Evolutionary conservation across 768 basidiomycete species (phyloP).

Genomic region (Termitomyces sp.): DNA sequence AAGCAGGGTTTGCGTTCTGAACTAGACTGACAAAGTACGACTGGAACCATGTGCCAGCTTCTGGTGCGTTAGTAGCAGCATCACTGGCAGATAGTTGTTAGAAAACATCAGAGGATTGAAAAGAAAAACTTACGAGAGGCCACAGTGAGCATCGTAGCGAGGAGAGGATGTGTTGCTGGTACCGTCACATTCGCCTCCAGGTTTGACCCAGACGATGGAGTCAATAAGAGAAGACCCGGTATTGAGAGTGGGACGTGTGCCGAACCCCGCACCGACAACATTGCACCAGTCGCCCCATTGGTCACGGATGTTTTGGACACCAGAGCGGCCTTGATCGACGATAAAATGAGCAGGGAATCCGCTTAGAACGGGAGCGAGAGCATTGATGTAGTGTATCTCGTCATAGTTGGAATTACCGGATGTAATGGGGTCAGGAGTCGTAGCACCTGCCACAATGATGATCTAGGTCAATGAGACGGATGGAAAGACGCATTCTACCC

Average conservation of each 20-base stretch:
- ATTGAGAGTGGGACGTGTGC: conserved; percentile 50
- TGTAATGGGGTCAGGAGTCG: conserved; percentile 56
- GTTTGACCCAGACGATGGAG: conserved; percentile 63
- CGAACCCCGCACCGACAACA: conserved; percentile 59
- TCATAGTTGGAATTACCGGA: conserved; percentile 58
- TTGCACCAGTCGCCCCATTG: conserved; percentile 71
- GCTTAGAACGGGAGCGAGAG: conserved; percentile 42
- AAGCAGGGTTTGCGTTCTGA: conserved; percentile 44
- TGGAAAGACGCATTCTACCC: background rate
- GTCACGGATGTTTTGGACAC: conserved; percentile 54
- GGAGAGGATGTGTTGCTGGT: conserved; percentile 50
- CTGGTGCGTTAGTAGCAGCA: conserved; percentile 50
- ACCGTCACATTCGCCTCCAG: conserved; percentile 64
- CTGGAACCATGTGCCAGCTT: conserved; percentile 68
- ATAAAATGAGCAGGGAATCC: conserved; percentile 61
- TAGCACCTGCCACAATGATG: conserved; percentile 33
- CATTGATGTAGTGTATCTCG: conserved; percentile 55
- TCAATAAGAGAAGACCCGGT: conserved; percentile 52
- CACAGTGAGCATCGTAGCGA: conserved; percentile 50
- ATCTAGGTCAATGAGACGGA: conserved; percentile 7
- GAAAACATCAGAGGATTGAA: background rate
- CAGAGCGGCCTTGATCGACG: conserved; percentile 63
- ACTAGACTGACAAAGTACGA: conserved; percentile 58
- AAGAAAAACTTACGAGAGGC: conserved; percentile 33
- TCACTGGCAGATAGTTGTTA: conserved; percentile 30